Conservation (phyloP, 176 grass and related monocot genomes). For the Saccharum spontaneum region DNA sequence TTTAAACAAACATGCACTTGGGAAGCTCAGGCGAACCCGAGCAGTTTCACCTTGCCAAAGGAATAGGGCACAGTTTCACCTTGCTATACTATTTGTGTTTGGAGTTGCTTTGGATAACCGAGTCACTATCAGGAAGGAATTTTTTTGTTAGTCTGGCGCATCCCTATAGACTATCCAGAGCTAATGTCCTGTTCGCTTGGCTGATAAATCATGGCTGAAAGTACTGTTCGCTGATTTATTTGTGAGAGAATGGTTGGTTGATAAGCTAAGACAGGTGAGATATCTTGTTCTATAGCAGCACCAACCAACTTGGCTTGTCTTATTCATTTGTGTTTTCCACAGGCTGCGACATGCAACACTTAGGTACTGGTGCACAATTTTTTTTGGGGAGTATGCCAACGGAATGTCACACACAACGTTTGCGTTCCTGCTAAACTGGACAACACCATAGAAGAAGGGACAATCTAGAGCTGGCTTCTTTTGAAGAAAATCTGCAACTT, state of each 20-base stretch:
- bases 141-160: background rate
- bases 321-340: slow-evolving; percentile 34
- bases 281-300: background rate
- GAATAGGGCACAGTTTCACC: no score
- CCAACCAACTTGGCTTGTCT: slow-evolving; percentile 8
- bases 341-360: slow-evolving; percentile 12
- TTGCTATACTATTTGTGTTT: no score
- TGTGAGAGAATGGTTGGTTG: no score
- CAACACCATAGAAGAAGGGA: slow-evolving; percentile 9
- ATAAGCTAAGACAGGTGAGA: background rate
- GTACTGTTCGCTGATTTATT: no score
- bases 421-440: background rate
- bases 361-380: background rate
- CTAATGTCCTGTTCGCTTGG: background rate
- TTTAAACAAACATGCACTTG: no score
- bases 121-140: background rate
- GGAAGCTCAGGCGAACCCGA: no score
- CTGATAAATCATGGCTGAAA: no score
- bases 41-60: no score
- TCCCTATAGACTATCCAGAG: slow-evolving; percentile 10
- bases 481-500: slow-evolving; percentile 26
- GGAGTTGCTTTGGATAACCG: no score
- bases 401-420: background rate
- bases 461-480: background rate
- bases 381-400: no score